phyloP scores from a whole-genome alignment of 306 rosid genomes.

The Inga oerstediana region DNA sequence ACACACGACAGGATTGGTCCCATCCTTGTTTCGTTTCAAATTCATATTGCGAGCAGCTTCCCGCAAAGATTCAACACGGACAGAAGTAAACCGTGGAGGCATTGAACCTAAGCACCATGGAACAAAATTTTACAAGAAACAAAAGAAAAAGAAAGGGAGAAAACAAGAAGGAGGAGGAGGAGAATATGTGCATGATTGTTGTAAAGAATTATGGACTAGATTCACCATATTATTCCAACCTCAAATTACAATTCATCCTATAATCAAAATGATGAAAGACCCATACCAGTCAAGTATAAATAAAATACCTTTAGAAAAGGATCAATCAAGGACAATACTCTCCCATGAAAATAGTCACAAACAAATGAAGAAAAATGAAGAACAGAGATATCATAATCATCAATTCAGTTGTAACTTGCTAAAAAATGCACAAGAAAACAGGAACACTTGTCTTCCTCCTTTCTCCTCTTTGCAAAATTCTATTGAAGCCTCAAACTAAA shows the following conservation, averaged over 20 bases:
- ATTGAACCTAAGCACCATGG: conserved; percentile 48
- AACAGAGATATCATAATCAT: not conserved
- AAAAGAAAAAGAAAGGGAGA: not conserved
- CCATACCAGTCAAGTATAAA: not conserved
- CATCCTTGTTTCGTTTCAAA: conserved; percentile 32
- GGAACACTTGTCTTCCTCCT: not conserved
- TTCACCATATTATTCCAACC: not conserved
- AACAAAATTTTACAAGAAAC: conserved; percentile 13
- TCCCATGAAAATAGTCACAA: conserved; percentile 16
- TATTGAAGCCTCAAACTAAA: not conserved
- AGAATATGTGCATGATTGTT: not conserved
- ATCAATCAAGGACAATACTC: not conserved
- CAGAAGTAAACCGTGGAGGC: conserved; percentile 52
- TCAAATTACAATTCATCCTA: conserved; percentile 11
- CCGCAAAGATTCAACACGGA: conserved; percentile 53
- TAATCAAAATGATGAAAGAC: not conserved
- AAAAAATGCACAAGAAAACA: not conserved
- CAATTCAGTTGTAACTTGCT: not conserved
- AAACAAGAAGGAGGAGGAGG: no score
- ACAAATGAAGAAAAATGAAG: not conserved
- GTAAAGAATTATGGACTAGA: not conserved
- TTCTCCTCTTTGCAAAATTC: conserved; percentile 4
- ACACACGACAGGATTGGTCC: conserved; percentile 38
- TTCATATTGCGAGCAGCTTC: conserved; percentile 52
- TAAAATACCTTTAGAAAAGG: not conserved